Evolutionary conservation across 352 stramenopile genomes (phyloP), one percentile per base, ranked within the genome.

Genomic region (Pythium sp.): DNA sequence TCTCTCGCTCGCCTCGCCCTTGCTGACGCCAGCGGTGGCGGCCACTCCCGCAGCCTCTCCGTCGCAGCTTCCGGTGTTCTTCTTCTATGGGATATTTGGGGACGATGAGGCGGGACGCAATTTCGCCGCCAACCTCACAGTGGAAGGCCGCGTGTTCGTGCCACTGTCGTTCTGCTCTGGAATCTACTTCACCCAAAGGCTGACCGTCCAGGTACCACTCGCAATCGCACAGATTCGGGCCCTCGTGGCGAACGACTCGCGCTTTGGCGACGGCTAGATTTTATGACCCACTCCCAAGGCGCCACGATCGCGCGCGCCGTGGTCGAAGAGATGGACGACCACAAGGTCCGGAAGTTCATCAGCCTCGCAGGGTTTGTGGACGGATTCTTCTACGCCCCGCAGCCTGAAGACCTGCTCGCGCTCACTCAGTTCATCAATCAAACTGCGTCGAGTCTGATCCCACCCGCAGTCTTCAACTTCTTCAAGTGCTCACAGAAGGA

Each of bases 251-350:
- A 67, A 78, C 62, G 32, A 36, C 32, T 22, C 63, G 14, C 36
- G 55, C 6, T 81, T 71, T 47, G 65, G 58, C 28, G 56, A 72
- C 22, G 76, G 76, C 28, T 83, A 83, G 67, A 64, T 75, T 60
- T 83, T 47, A 78, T 83, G 26, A 69, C 54, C 20, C 70, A 81
- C 56, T 81, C 76, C 22, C 68, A 79, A 26, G 76, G 76, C 12
- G 62, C 47, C 9, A 30, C 36, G 32, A 38, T 62, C 47, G 53
- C 49, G 26, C 56, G 56, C 5, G 24, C 32, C 22, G 56, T 69
- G 28, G 58, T 69, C 20, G 14, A 69, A n/a, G 64, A 69, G 64
- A 69, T 69, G 64, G 64, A 69, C 56, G 64, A 69, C 32, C 64
- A 69, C 64, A 69, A 69, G 5, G 54, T 64, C 15, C 38, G 46